Evolutionary conservation across 1,284 basidiomycete species (phyloP), one percentile per base, ranked within the genome.

Genomic region (Hypsizygus ulmarius): DNA sequence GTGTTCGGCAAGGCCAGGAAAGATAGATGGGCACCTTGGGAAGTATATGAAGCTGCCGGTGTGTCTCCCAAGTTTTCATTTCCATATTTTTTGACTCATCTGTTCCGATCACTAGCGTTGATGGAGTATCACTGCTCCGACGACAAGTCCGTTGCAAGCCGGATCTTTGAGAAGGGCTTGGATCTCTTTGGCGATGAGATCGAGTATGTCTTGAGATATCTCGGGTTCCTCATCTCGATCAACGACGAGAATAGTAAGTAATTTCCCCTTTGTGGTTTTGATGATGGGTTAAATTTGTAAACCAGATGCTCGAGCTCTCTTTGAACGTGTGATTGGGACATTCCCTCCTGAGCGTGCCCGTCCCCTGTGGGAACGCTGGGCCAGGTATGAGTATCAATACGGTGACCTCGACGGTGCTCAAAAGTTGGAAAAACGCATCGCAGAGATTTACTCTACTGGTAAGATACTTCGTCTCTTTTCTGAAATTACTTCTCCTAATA

Each of bases 111-210:
- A 41, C 49, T 64, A 90, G 97, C 96, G 0, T 67, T 97, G 59
- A 92, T 96, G 82, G 96, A 99, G 67, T 97, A 97, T 64, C 93
- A 97, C 67, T 90, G 87, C 65, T 93, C 87, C 50, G 92, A 94
- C 62, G 92, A 93, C 41, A 75, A 85, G 30, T 76, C 77, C 5
- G 87, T 98, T 15, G 92, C 95, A 0, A 90, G 85, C 41, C 83
- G 93, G 47, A 96, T 99, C 52, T 98, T 97, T 62, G 93, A 97
- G 66, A 85, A 92, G 52, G 96, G 94, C n/a, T 70, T 97, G 63
- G 92, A 94, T 63, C 71, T 77, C 4, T 97, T 93, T 64, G 79
- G 82, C 3, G 82, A 88, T 21, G 91, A 97, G 55, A 81, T 87
- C 16, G 87, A 91, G 47, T 97, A 87, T 58, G 91, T 97, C 8